Base-by-base conservation (phyloP, 805 yeast species). In the Kazachstania africana region DNA sequence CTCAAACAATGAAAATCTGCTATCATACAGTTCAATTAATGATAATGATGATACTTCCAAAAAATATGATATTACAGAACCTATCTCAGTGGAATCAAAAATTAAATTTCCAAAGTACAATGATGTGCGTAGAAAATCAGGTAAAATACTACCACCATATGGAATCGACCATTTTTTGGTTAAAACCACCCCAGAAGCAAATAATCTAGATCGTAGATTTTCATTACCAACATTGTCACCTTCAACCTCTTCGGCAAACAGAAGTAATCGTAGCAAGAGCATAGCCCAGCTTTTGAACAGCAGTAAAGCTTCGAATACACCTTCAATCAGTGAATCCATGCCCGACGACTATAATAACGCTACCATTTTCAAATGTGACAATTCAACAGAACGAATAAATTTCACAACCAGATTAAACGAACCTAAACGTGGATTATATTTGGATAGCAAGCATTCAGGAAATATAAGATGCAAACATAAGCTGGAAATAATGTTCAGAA, bases 401-500 rank as follows among this genome's bases (percentile, higher is more conserved):
- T 34, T 38, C 17, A 41, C 39, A 17, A 48, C 53, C 4, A 39
- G 39, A n/a, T 24, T 44, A 14, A 50, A 47, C 24, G 42, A 39
- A 27, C 38, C 52, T 3, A 49, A 43, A 28, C 42, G 59, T 17
- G 60, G 62, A 1, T 62, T 78, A 32, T 69, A 71, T 39, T 76
- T 87, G 1, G 85, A 79, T 44, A 53, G 64, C 26, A 61, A 69
- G 12, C 72, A 78, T 39, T 76, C 68, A 44, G 65, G 73, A 21
- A 77, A 75, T 44, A 64, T 80, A 27, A 71, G 67, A 40, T 63
- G 78, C 12, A 65, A 68, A 34, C 93, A 80, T 50, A 60, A 85
- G 30, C 52, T 80, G 30, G 91, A 80, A 48, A 66, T 80, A 4
- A 72, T 79, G 43, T 66, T 80, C 35, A 60, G 91, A 35, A 71